A percentile compares a stretch with the other conserved stretches of the same genome.
These are phyloP conservation scores for Gliomastix tumulicola DNA, from an alignment of 2,329 filamentous ascomycete species.

Conservation along the genomic window DNA sequence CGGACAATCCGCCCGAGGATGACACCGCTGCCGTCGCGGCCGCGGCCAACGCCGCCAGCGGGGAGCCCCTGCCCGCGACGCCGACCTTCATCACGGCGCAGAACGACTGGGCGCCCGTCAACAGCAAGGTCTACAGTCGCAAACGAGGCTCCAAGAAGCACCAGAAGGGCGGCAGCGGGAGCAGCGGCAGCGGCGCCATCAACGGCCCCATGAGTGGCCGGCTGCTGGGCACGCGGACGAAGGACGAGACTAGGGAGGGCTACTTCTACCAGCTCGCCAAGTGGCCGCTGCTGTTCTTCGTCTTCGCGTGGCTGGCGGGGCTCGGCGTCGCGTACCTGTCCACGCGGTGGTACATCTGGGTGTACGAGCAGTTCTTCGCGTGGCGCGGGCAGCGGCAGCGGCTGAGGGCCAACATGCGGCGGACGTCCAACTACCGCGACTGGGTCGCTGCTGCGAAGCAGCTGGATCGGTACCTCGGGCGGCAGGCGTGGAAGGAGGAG, in stretches of 20 bases:
- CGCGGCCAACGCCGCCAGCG: conserved; percentile 28
- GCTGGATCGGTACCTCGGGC: conserved; percentile 75
- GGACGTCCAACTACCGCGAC: conserved; percentile 68
- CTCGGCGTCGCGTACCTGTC: conserved; percentile 67
- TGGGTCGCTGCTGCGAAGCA: conserved; percentile 77
- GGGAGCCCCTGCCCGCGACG: conserved; percentile 18
- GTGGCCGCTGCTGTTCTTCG: conserved; percentile 80
- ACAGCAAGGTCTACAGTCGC: conserved; percentile 52
- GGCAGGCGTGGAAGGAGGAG: conserved; percentile 71
- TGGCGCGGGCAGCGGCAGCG: conserved; percentile 77
- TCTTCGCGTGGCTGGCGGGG: conserved; percentile 72
- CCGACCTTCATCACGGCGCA: conserved; percentile 73
- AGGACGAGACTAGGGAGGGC: conserved; percentile 91
- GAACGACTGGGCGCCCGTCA: conserved; percentile 92
- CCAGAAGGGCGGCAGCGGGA: conserved; percentile 17
- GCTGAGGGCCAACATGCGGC: conserved; percentile 64
- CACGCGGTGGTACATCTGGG: conserved; percentile 81
- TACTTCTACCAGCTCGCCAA: conserved; percentile 85
- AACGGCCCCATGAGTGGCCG: no score
- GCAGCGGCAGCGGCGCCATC: conserved; percentile 22
- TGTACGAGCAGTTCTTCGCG: conserved; percentile 86
- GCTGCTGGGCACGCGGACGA: conserved; percentile 53
- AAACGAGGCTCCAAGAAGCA: conserved; percentile 29
- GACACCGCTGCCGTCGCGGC: conserved; percentile 27
- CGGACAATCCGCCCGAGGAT: conserved; percentile 17